Conservation (phyloP, 2,329 filamentous ascomycete species). For the Drechslerella dactyloides region DNA sequence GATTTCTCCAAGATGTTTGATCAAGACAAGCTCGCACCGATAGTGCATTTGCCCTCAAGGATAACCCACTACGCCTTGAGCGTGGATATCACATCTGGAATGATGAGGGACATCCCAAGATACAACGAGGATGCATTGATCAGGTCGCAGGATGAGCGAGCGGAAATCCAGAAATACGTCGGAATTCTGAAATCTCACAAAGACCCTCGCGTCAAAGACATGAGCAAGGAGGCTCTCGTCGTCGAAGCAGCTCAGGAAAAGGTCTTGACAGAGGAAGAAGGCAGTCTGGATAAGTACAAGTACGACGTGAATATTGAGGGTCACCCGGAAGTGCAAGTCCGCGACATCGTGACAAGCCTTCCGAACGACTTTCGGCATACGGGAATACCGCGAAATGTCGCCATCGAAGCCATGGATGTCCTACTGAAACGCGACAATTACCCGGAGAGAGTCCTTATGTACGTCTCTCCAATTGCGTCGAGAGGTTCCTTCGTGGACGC, state of each 20-base stretch:
- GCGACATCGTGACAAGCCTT: constrained; percentile 37
- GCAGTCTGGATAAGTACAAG: constrained; percentile 25
- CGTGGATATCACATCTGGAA: constrained; percentile 42
- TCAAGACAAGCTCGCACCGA: constrained; percentile 25
- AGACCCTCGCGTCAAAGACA: constrained; percentile 24
- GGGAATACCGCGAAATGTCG: constrained; percentile 31
- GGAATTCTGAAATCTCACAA: constrained; percentile 20
- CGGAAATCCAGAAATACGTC: constrained; percentile 41
- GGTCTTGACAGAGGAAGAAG: constrained; percentile 36
- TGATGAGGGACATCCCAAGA: constrained; percentile 41
- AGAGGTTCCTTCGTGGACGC: constrained; percentile 26
- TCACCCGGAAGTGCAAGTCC: constrained; percentile 6
- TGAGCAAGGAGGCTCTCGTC: constrained; percentile 34
- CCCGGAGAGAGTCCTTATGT: constrained; percentile 52
- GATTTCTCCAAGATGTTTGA: constrained; percentile 42
- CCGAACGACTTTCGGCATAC: constrained; percentile 44
- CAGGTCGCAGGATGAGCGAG: constrained; percentile 35
- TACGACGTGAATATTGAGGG: constrained; percentile 7
- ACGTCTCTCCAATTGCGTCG: constrained; percentile 22
- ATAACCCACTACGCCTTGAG: constrained; percentile 45
- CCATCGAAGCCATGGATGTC: constrained; percentile 44
- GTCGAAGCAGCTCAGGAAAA: constrained; percentile 40
- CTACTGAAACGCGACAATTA: constrained; percentile 54
- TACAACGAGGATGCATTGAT: constrained; percentile 27
- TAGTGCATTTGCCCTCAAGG: constrained; percentile 28